Conservation (phyloP, 306 rosid species). For the Trichosanthes cucumerina region DNA sequence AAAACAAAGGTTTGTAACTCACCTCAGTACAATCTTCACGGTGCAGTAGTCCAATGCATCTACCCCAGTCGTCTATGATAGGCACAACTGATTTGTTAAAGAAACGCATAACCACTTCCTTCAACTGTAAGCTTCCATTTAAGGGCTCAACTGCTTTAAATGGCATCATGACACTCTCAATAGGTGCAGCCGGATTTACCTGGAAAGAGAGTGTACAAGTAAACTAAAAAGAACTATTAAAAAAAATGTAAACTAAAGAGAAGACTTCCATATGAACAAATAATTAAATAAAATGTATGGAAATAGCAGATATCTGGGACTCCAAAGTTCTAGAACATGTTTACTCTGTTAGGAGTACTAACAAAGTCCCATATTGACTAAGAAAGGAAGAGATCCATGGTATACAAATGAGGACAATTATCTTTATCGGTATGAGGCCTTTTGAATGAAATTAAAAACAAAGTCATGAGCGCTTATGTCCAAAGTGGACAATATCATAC, state of each 20-base stretch:
- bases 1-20: neutral
- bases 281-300: neutral
- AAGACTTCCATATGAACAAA: constrained; percentile 1
- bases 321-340: neutral
- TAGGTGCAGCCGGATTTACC: constrained; percentile 48
- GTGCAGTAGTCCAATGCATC: constrained; percentile 64
- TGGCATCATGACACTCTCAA: constrained; percentile 60
- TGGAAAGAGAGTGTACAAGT: constrained; percentile 16
- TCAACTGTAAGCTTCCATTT: constrained; percentile 32
- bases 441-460: too few species aligned
- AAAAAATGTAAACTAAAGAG: neutral
- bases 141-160: constrained; percentile 55
- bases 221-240: constrained; percentile 10
- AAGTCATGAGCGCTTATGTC: too few species aligned
- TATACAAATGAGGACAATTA: too few species aligned
- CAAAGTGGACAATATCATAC: too few species aligned
- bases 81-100: constrained; percentile 46
- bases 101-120: constrained; percentile 56
- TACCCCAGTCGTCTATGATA: constrained; percentile 65
- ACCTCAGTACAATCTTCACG: constrained; percentile 73
- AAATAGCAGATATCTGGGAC: neutral
- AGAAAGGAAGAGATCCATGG: too few species aligned
- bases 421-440: too few species aligned
- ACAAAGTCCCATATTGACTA: too few species aligned
- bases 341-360: too few species aligned